These are phyloP conservation scores for Colletotrichum musae DNA, from an alignment of 2,329 filamentous ascomycete species.

Conservation along the genomic window DNA sequence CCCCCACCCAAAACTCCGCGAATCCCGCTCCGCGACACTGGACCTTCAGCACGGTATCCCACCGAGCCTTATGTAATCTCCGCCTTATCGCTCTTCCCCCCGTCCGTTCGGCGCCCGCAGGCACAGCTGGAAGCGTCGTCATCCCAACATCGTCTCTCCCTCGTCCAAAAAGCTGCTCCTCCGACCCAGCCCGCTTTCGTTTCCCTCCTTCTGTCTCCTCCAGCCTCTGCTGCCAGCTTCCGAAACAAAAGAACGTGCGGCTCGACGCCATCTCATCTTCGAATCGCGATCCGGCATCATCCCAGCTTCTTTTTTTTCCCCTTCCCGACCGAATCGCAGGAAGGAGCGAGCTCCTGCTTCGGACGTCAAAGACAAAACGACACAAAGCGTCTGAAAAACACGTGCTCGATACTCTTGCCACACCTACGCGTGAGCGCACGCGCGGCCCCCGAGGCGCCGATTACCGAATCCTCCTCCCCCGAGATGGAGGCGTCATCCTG, in stretches of 20 bases:
- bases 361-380: too few species aligned
- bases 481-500: neutral
- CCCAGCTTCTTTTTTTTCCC: neutral
- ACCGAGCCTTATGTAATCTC: neutral
- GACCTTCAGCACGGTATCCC: neutral
- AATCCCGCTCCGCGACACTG: neutral
- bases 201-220: neutral
- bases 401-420: too few species aligned
- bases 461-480: too few species aligned
- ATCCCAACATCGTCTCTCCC: neutral
- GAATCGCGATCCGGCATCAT: neutral
- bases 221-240: neutral
- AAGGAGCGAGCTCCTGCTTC: too few species aligned
- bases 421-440: too few species aligned
- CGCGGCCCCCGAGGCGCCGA: too few species aligned
- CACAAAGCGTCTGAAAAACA: too few species aligned
- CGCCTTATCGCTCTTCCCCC: neutral
- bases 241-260: too few species aligned
- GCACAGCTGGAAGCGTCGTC: neutral
- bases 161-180: too few species aligned
- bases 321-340: constrained; percentile 5
- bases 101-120: constrained; percentile 18
- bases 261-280: constrained; percentile 7
- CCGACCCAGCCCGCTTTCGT: neutral
- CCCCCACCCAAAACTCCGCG: neutral